phyloP scores from a whole-genome alignment of 192 early-diverging fungal genomes.

The Backusella mclennaniae region DNA sequence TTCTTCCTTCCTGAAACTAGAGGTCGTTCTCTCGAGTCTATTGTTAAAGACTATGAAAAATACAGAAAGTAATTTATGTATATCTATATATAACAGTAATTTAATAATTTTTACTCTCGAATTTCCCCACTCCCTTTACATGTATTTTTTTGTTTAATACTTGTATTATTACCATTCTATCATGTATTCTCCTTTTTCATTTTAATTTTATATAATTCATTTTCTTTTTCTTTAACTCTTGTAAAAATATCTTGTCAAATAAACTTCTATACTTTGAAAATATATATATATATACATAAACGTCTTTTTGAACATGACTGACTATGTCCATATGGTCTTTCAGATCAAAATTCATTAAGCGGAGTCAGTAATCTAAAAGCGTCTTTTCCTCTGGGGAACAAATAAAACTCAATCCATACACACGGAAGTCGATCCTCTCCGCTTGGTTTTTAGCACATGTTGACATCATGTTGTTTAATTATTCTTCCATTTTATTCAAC shows the following conservation, averaged over 20 bases:
- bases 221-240: not conserved
- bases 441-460: not conserved
- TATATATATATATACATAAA: not conserved
- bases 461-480: not conserved
- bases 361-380: not conserved
- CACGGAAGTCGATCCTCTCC: not conserved
- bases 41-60: constrained; percentile 24
- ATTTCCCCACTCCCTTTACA: not conserved
- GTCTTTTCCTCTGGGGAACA: not conserved
- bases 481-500: constrained; percentile 7
- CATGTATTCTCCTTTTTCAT: not conserved
- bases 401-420: not conserved
- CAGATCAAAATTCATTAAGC: not conserved
- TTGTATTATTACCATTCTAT: constrained; percentile 5
- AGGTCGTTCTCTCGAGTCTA: constrained; percentile 57
- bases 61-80: not conserved
- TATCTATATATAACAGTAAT: not conserved
- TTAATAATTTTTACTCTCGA: not conserved
- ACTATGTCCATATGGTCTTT: not conserved
- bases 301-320: not conserved
- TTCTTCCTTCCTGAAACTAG: constrained; percentile 53
- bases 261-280: not conserved
- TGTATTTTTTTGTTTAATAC: constrained; percentile 1
- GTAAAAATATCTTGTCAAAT: not conserved
- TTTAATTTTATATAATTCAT: not conserved